Percentiles rank a stretch among this genome's conserved stretches.
Conservation (phyloP, 495 filamentous ascomycete genomes). For the Daldinia decipiens region DNA sequence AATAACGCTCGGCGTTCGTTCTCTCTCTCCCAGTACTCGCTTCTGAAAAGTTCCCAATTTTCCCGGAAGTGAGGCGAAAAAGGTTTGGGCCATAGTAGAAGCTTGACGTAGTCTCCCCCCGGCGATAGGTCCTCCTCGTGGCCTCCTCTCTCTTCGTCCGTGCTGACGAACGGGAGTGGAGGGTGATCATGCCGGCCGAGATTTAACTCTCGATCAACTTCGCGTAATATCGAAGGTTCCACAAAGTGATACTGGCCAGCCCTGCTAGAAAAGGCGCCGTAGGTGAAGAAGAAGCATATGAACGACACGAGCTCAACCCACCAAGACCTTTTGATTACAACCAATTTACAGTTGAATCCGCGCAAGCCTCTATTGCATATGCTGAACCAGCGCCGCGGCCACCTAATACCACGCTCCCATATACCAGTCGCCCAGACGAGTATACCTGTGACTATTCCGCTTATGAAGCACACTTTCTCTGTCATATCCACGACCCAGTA, state of each 20-base stretch:
- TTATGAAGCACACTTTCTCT: constrained; percentile 88
- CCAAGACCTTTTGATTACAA: constrained; percentile 85
- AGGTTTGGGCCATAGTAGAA: constrained; percentile 90
- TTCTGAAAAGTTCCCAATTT: constrained; percentile 93
- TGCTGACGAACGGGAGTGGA: constrained; percentile 52
- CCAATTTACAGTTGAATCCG: constrained; percentile 93
- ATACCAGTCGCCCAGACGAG: constrained; percentile 93
- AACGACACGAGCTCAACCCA: constrained; percentile 78
- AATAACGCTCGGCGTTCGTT: constrained; percentile 86
- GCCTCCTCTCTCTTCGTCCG: constrained; percentile 63
- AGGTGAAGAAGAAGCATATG: constrained; percentile 78
- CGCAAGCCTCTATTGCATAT: constrained; percentile 89
- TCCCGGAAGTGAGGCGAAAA: constrained; percentile 96
- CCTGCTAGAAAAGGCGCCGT: constrained; percentile 71
- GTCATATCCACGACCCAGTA: constrained; percentile 94
- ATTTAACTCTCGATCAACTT: constrained; percentile 62
- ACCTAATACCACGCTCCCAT: constrained; percentile 93
- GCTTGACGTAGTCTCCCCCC: constrained; percentile 89
- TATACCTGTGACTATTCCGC: constrained; percentile 81
- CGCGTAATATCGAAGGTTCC: constrained; percentile 62
- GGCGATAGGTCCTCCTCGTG: constrained; percentile 87
- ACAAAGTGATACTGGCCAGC: constrained; percentile 73
- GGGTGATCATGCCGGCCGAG: constrained; percentile 54
- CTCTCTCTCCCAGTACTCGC: constrained; percentile 96
- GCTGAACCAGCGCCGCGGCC: constrained; percentile 90